Evolutionary conservation across 805 yeast genomes (phyloP).

Genomic region (Starmerella geochares): DNA sequence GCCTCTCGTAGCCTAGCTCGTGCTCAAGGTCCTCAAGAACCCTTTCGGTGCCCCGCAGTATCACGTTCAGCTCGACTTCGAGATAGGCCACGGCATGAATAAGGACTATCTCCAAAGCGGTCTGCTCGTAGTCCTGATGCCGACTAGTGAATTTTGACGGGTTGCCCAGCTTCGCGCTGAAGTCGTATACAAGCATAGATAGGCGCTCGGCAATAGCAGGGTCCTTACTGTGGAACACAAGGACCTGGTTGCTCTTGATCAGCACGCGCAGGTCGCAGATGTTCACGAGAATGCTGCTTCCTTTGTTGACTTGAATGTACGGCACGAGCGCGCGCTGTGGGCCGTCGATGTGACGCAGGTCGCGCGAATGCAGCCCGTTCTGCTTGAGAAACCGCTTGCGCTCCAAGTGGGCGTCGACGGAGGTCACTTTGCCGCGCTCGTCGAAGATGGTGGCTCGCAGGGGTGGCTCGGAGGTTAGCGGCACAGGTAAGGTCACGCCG

Average conservation of each 20-base stretch:
- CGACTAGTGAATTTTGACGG: slow-evolving; percentile 21
- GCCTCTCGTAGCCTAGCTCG: slow-evolving; percentile 63
- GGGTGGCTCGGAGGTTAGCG: slow-evolving; percentile 19
- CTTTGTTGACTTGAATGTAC: slow-evolving; percentile 48
- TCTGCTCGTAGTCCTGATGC: slow-evolving; percentile 62
- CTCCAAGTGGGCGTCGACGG: slow-evolving; percentile 49
- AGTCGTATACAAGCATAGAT: slow-evolving; percentile 73
- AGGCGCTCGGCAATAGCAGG: slow-evolving; percentile 48
- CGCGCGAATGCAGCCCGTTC: slow-evolving; percentile 73
- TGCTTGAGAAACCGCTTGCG: slow-evolving; percentile 49
- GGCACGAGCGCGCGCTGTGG: slow-evolving; percentile 48
- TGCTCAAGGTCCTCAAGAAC: slow-evolving; percentile 65
- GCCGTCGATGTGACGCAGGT: slow-evolving; percentile 65
- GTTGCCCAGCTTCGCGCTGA: slow-evolving; percentile 57
- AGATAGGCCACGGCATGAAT: slow-evolving; percentile 69
- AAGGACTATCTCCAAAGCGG: slow-evolving; percentile 72
- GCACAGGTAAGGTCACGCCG: background rate
- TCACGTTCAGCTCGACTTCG: slow-evolving; percentile 62
- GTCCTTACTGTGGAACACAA: slow-evolving; percentile 49
- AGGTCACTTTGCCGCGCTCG: slow-evolving; percentile 43
- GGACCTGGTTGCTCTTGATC: slow-evolving; percentile 45
- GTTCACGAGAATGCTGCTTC: slow-evolving; percentile 46
- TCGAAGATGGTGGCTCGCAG: slow-evolving; percentile 51
- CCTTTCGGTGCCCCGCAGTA: slow-evolving; percentile 47
- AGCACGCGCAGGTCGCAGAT: slow-evolving; percentile 55